These are phyloP conservation scores for Pleurostoma richardsiae DNA, from an alignment of 2,329 filamentous ascomycete species.

Conservation along the genomic window DNA sequence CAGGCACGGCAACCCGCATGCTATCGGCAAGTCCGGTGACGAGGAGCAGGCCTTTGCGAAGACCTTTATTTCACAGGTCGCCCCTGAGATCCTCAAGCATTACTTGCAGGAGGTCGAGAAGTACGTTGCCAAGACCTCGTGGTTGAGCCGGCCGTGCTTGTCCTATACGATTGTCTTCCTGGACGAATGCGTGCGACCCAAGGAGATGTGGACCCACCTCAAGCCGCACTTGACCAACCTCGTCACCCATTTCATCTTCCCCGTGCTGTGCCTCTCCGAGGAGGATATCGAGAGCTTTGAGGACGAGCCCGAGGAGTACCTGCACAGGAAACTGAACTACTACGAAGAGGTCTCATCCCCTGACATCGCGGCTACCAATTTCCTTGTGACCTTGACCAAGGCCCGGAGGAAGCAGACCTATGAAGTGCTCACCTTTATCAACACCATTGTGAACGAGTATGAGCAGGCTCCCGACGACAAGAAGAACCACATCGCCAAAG, in stretches of 20 bases:
- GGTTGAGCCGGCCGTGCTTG: conserved; percentile 90
- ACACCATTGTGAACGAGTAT: conserved; percentile 89
- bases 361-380: conserved; percentile 93
- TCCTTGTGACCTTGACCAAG: conserved; percentile 92
- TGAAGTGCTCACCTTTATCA: conserved; percentile 90
- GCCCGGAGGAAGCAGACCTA: conserved; percentile 93
- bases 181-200: conserved; percentile 95
- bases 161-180: conserved; percentile 93
- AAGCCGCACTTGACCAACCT: conserved; percentile 91
- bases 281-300: conserved; percentile 94
- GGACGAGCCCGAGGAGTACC: conserved; percentile 90
- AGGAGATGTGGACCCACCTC: conserved; percentile 92
- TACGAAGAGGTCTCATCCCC: conserved; percentile 96
- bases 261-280: conserved; percentile 84
- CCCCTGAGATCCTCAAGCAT: conserved; percentile 91
- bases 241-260: conserved; percentile 92
- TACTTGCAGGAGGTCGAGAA: conserved; percentile 95
- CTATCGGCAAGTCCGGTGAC: conserved; percentile 65
- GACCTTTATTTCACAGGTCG: conserved; percentile 84
- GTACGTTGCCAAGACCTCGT: conserved; percentile 91
- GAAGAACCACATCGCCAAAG: conserved; percentile 93
- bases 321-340: conserved; percentile 95
- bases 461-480: conserved; percentile 77
- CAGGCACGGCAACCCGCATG: conserved; percentile 80
- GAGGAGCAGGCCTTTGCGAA: conserved; percentile 82